Conservation (phyloP, 2,329 filamentous ascomycete genomes). For the Hymenoscyphus fructigenus region DNA sequence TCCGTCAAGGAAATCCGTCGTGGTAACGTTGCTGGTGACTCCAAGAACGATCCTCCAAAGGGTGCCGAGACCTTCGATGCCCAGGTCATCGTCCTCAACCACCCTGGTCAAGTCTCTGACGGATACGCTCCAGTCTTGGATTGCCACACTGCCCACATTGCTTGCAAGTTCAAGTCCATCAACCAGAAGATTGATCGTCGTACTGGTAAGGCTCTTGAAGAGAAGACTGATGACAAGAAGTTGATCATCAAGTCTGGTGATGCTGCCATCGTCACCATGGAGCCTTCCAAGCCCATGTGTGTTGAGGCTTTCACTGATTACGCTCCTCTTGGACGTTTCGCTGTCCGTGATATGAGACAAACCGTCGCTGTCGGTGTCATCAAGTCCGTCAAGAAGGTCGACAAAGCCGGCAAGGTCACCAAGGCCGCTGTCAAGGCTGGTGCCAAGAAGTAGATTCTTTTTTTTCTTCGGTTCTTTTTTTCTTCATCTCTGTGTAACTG, state of each 20-base stretch:
- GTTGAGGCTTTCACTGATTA: constrained; percentile 99
- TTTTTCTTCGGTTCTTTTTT: constrained; percentile 4
- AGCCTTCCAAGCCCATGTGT: constrained; percentile 99
- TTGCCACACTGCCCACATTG: constrained; percentile 99
- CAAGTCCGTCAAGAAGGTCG: constrained; percentile 70
- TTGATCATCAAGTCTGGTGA: constrained; percentile 99
- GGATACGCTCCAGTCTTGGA: constrained; percentile 99
- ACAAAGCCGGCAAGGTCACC: constrained; percentile 39
- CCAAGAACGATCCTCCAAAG: constrained; percentile 97
- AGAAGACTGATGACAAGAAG: constrained; percentile 64
- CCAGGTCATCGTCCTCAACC: constrained; percentile 99
- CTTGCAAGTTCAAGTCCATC: constrained; percentile 99
- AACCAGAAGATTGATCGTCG: constrained; percentile 99
- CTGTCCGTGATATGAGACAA: constrained; percentile 76
- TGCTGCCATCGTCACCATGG: constrained; percentile 99
- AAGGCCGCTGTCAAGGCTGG: constrained; percentile 42
- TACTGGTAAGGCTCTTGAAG: constrained; percentile 96
- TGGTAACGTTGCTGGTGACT: constrained; percentile 99
- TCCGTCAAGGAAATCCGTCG: constrained; percentile 99
- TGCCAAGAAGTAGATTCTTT: constrained; percentile 38
- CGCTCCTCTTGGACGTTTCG: constrained; percentile 99
- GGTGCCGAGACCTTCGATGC: constrained; percentile 94
- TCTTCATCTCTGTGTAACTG: constrained; percentile 5
- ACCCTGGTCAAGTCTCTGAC: constrained; percentile 98
- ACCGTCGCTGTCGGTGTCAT: constrained; percentile 94